Evolutionary conservation across 345 rosid species (phyloP), one percentile per base, ranked within the genome.

Genomic region (Chamaenerion angustifolium): DNA sequence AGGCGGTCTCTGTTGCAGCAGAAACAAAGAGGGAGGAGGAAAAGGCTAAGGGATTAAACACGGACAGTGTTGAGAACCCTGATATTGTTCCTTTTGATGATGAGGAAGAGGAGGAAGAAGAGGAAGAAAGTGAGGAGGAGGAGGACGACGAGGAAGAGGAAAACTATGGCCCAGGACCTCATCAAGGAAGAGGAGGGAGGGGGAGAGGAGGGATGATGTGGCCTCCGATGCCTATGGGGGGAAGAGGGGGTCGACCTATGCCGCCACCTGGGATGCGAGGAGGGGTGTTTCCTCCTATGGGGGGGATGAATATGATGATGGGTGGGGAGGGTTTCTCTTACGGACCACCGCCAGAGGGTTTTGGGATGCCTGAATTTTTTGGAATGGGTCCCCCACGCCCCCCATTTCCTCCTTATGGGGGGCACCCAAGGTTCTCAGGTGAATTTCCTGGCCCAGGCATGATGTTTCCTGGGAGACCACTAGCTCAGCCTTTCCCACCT

Each of bases 31-130:
- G 99, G 45, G 96, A 93, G 66, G 95, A 93, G 73, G 99, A 93
- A 62, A 93, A 79, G 56, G 99, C 96, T 17, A 93, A 88, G 69
- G 99, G 99, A 45, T 75, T 93, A 49, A 76, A 76, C 72, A 79
- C 86, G 40, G 96, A 85, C 35, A 82, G 75, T 51, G 78, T 69
- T 54, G 95, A 82, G 56, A 85, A 85, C 64, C 99, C 99, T 25
- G 95, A 88, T 66, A 93, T 93, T 13, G 92, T 93, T 52, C 96
- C 95, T 13, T 93, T 93, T 54, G 95, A 93, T 45, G 96, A 93
- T 73, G 84, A 92, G 13, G 99, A 93, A 72, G 99, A 92, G 63
- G 88, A 82, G 59, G 98, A 90, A 57, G 98, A 92, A 59, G 98
- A 92, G 54, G 97, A 90, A 62, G 82, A 83, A 54, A 95, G 85